These are phyloP conservation scores for Hanseniaspora jakobsenii DNA, from an alignment of 805 yeast species.

Conservation along the genomic window DNA sequence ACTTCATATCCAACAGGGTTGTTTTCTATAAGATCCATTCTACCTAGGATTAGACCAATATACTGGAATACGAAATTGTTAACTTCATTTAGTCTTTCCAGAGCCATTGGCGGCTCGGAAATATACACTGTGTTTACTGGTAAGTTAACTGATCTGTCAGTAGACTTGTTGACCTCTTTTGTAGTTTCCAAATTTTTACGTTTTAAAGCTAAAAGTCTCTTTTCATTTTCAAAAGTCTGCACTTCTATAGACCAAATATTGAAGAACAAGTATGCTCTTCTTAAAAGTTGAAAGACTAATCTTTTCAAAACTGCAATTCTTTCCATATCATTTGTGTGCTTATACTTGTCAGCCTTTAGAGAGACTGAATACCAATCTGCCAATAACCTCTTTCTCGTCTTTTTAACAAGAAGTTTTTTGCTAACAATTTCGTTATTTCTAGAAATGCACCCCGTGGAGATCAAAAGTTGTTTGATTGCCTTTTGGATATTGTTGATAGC, in stretches of 20 bases:
- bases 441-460: slow-evolving; percentile 61
- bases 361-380: slow-evolving; percentile 74
- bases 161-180: neutral
- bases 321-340: slow-evolving; percentile 45
- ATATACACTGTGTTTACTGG: slow-evolving; percentile 36
- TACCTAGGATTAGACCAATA: slow-evolving; percentile 57
- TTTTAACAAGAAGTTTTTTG: slow-evolving; percentile 47
- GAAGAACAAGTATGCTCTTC: slow-evolving; percentile 51
- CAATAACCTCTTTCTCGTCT: slow-evolving; percentile 52
- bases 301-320: slow-evolving; percentile 52
- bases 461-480: slow-evolving; percentile 54
- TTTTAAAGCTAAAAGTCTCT: slow-evolving; percentile 15
- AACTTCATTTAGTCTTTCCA: slow-evolving; percentile 51
- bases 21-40: slow-evolving; percentile 65
- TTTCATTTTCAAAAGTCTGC: slow-evolving; percentile 32
- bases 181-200: slow-evolving; percentile 25
- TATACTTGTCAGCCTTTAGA: slow-evolving; percentile 63
- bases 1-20: slow-evolving; percentile 58
- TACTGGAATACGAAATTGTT: slow-evolving; percentile 48
- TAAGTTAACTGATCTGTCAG: neutral
- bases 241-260: slow-evolving; percentile 63
- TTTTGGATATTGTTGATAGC: slow-evolving; percentile 56
- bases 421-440: slow-evolving; percentile 60
- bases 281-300: slow-evolving; percentile 54
- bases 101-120: slow-evolving; percentile 46